Evolutionary conservation across 805 yeast species (phyloP).

Genomic region (Candida khao-thaluensis): DNA sequence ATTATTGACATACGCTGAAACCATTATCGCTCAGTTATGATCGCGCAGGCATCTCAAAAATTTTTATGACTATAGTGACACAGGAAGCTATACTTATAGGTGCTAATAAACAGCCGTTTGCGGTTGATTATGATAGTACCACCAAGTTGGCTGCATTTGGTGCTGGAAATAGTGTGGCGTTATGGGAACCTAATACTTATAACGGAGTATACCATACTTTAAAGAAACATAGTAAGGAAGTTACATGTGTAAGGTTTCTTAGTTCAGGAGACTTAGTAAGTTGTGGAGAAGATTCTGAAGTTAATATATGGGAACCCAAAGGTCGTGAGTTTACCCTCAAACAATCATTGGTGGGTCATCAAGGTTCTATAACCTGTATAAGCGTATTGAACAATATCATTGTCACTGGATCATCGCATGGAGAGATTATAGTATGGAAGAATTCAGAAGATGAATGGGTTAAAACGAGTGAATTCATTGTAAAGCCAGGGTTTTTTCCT

Average conservation of each 20-base stretch:
- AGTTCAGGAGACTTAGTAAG: constrained; percentile 52
- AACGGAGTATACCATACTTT: constrained; percentile 55
- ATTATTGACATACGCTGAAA: constrained; percentile 35
- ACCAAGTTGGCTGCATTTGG: constrained; percentile 62
- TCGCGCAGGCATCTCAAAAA: constrained; percentile 9
- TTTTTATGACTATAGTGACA: constrained; percentile 3
- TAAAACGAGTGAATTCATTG: constrained; percentile 29
- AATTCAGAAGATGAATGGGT: constrained; percentile 17
- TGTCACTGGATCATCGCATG: constrained; percentile 65
- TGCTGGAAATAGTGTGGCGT: constrained; percentile 61
- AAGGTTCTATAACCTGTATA: constrained; percentile 54
- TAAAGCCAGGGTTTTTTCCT: constrained; percentile 48
- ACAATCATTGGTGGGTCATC: constrained; percentile 40
- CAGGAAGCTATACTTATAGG: constrained; percentile 67
- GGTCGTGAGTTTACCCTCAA: constrained; percentile 21
- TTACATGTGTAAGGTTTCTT: constrained; percentile 62
- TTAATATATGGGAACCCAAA: constrained; percentile 56
- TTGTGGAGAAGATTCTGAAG: constrained; percentile 63
- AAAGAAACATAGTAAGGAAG: constrained; percentile 58
- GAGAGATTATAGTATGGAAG: constrained; percentile 54
- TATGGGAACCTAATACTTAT: constrained; percentile 51
- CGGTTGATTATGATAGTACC: constrained; percentile 48
- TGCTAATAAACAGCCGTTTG: constrained; percentile 65
- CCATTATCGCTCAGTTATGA: constrained; percentile 21
- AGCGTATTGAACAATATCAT: constrained; percentile 45